phyloP scores from a whole-genome alignment of 1,284 basidiomycete species.

The Marasmius fiardii region DNA sequence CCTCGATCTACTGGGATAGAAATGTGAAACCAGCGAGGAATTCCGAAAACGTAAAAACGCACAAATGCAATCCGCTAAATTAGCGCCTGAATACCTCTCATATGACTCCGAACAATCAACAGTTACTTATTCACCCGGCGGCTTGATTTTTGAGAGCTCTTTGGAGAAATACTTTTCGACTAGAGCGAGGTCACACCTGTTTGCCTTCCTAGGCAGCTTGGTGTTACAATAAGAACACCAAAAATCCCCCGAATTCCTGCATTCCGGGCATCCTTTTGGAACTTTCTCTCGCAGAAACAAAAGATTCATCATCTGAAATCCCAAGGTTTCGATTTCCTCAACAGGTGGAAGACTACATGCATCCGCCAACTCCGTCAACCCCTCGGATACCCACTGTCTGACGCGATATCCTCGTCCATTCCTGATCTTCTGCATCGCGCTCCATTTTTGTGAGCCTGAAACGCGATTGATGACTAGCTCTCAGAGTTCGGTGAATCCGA shows the following conservation, averaged over 20 bases:
- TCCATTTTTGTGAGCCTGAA: neutral
- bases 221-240: neutral
- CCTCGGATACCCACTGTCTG: neutral
- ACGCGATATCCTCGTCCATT: neutral
- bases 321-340: neutral
- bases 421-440: neutral
- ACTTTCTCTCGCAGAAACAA: neutral
- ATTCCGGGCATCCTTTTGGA: neutral
- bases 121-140: neutral
- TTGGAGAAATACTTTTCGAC: neutral
- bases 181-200: neutral
- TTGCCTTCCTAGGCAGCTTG: neutral
- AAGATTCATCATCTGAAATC: neutral
- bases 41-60: too few relatives aligned
- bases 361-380: neutral
- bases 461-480: neutral
- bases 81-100: too few relatives aligned
- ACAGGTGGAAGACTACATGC: neutral
- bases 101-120: too few relatives aligned
- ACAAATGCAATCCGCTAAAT: too few relatives aligned
- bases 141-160: neutral
- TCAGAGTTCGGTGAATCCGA: neutral
- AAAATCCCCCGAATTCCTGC: neutral
- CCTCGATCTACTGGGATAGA: too few relatives aligned
- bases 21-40: too few relatives aligned